Base-by-base conservation (phyloP, 202 grass and related monocot species). In the Zoysia matrella region DNA sequence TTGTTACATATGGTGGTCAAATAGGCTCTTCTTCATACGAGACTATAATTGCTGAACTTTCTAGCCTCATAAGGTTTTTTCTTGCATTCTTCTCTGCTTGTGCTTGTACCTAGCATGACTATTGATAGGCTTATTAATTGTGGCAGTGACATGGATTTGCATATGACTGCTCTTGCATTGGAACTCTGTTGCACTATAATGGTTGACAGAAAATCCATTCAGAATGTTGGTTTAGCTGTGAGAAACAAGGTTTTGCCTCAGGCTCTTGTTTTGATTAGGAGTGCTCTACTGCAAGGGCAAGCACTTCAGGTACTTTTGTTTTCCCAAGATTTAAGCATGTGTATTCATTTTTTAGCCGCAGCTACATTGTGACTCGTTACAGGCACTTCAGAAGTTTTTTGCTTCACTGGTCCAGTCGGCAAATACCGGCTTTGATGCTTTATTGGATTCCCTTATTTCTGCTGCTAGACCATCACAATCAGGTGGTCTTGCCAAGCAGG, bases 131-230 rank as follows among this genome's bases (percentile, higher is more conserved):
- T 22, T 86, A n/a, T 76, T 1, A 63, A 43, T 82, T 61, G 56
- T 82, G 72, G 58, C 83, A 99, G 96, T 86, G 96, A 99, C 77
- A 93, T 84, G 72, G 96, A 99, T 79, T 85, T 99, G 58, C 96
- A 99, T 78, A 99, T 99, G 96, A 92, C 96, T 40, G 96, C 96
- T 43, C 92, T 99, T 90, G 96, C 96, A 47, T 65, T 99, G 80
- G 96, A 95, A 72, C 96, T 99, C 76, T 98, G 96, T 80, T 92
- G 90, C 81, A 99, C 96, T 50, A 90, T 95, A 81, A 95, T 99
- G 92, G 80, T 89, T 0, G 91, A 95, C 41, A 90, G 87, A 87
- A 92, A 85, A 76, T 95, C 96, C 47, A 90, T 86, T 68, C 89
- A 93, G 80, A 99, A 93, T 79, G 89, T 99, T 79, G 93, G 96